Evolutionary conservation across 2,329 filamentous ascomycete species (phyloP).

Genomic region (Phaeomoniella chlamydospora): DNA sequence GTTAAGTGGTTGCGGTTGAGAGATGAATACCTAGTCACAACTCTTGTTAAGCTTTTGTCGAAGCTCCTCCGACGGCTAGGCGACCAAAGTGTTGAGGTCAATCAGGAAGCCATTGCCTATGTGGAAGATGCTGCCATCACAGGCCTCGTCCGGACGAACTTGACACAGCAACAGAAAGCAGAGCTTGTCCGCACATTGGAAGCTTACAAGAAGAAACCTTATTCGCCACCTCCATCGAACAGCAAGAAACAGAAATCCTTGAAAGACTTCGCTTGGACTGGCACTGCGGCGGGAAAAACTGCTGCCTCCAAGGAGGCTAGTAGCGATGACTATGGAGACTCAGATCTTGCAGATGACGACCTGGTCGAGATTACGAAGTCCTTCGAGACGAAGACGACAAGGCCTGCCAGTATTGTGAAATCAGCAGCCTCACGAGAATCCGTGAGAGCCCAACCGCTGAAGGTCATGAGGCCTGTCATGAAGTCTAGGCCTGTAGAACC

Average conservation of each 20-base stretch:
- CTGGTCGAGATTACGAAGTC: slow-evolving; percentile 25
- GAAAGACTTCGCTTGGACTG: slow-evolving; percentile 22
- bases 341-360: slow-evolving; percentile 23
- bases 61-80: slow-evolving; percentile 75
- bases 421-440: slow-evolving; percentile 8
- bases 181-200: slow-evolving; percentile 56
- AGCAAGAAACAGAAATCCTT: slow-evolving; percentile 27
- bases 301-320: slow-evolving; percentile 3
- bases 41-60: slow-evolving; percentile 66
- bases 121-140: slow-evolving; percentile 38
- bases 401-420: too few species aligned
- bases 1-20: slow-evolving; percentile 82
- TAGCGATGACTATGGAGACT: slow-evolving; percentile 26
- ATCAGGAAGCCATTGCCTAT: slow-evolving; percentile 47
- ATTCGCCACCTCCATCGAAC: slow-evolving; percentile 23
- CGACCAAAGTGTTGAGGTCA: slow-evolving; percentile 60
- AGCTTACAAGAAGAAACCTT: slow-evolving; percentile 29
- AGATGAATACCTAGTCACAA: slow-evolving; percentile 71
- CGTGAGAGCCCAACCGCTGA: slow-evolving; percentile 12
- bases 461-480: slow-evolving; percentile 14
- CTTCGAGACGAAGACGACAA: slow-evolving; percentile 18
- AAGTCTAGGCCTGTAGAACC: slow-evolving; percentile 13
- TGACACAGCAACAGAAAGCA: slow-evolving; percentile 70
- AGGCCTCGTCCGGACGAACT: slow-evolving; percentile 57
- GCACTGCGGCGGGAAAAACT: slow-evolving; percentile 9